Percentiles rank a stretch among this genome's conserved stretches.
Conservation (phyloP, 768 basidiomycete species). For the Kwoniella sp. region DNA sequence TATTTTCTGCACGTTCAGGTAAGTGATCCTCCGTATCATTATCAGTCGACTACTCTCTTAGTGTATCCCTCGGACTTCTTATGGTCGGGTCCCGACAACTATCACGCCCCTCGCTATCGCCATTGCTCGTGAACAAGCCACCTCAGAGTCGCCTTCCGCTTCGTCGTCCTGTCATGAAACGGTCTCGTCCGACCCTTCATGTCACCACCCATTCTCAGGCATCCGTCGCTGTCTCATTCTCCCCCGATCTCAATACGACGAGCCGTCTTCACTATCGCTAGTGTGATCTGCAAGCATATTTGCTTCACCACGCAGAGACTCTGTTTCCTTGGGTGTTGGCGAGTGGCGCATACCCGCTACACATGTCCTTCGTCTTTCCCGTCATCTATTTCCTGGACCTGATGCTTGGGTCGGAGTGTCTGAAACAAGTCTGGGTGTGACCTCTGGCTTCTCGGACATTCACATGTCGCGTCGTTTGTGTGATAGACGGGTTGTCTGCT, state of each 20-base stretch:
- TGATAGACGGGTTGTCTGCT: background rate
- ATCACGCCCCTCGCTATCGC: too few relatives aligned
- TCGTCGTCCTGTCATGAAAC: background rate
- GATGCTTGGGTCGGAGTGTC: background rate
- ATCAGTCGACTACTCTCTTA: too few relatives aligned
- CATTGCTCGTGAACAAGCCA: background rate
- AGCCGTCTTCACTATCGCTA: too few relatives aligned
- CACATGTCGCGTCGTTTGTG: background rate
- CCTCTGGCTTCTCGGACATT: too few relatives aligned
- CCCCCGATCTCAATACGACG: too few relatives aligned
- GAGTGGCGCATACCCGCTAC: background rate
- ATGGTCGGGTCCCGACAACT: too few relatives aligned
- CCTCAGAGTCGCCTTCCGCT: background rate
- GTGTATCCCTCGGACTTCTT: too few relatives aligned
- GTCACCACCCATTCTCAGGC: background rate
- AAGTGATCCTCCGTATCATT: too few relatives aligned
- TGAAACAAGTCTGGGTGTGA: background rate
- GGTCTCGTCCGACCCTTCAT: constrained; percentile 1
- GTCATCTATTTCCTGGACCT: background rate
- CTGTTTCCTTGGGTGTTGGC: background rate
- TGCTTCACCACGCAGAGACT: too few relatives aligned
- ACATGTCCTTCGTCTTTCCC: background rate
- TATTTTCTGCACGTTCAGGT: too few relatives aligned
- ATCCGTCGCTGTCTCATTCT: background rate
- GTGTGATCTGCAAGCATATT: background rate